Percentiles rank a stretch among this genome's conserved stretches.
Conservation (phyloP, 768 basidiomycete genomes). For the Termitomyces sp. region DNA sequence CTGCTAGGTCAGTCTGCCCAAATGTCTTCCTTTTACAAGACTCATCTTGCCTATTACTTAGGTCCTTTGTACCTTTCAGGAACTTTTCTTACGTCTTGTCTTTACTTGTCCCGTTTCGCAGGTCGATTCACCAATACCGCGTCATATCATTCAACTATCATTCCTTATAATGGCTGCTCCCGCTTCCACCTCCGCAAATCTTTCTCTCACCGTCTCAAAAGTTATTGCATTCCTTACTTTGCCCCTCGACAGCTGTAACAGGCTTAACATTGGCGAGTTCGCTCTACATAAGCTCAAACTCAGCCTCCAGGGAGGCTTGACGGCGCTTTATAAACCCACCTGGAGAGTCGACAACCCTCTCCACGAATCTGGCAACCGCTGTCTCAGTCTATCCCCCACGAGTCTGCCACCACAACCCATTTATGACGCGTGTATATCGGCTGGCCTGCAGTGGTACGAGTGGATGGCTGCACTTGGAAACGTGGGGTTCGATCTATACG, state of each 20-base stretch:
- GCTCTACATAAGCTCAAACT: slow-evolving; percentile 61
- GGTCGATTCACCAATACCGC: slow-evolving; percentile 43
- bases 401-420: slow-evolving; percentile 68
- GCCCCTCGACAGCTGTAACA: slow-evolving; percentile 45
- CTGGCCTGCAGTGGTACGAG: slow-evolving; percentile 75
- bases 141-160: slow-evolving; percentile 19
- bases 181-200: slow-evolving; percentile 31
- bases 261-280: slow-evolving; percentile 49
- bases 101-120: slow-evolving; percentile 39
- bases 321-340: slow-evolving; percentile 58
- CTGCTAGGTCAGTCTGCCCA: neutral
- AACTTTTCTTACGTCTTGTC: slow-evolving; percentile 16
- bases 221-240: slow-evolving; percentile 71
- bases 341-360: slow-evolving; percentile 65
- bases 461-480: slow-evolving; percentile 72
- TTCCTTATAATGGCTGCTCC: slow-evolving; percentile 28
- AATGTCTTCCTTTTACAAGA: neutral
- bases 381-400: slow-evolving; percentile 65
- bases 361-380: slow-evolving; percentile 66
- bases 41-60: slow-evolving; percentile 6
- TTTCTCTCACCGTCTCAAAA: slow-evolving; percentile 68
- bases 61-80: slow-evolving; percentile 8
- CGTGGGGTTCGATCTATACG: slow-evolving; percentile 71
- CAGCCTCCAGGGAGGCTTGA: slow-evolving; percentile 69
- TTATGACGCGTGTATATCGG: slow-evolving; percentile 63